Percentiles rank a stretch among this genome's conserved stretches.
Conservation (phyloP, 1,139 yeast species). For the Waltiozyma sp. region DNA sequence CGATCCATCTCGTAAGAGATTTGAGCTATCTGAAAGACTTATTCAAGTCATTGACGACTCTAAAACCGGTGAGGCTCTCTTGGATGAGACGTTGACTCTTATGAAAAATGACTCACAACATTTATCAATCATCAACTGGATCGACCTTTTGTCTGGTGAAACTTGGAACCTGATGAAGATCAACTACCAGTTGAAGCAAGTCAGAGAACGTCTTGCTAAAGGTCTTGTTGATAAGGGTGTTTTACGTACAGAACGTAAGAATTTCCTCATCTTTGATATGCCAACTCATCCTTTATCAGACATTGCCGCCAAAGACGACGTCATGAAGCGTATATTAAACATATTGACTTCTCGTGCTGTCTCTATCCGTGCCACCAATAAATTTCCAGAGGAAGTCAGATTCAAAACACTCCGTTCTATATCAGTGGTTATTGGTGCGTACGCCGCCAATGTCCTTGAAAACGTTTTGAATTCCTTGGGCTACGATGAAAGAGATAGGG, state of each 20-base stretch:
- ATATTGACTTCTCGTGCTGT: constrained; percentile 62
- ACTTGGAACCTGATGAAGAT: constrained; percentile 96
- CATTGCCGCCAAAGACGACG: constrained; percentile 68
- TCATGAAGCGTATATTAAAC: constrained; percentile 58
- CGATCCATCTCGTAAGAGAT: constrained; percentile 88
- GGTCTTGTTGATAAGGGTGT: constrained; percentile 98
- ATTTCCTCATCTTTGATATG: constrained; percentile 91
- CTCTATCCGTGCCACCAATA: constrained; percentile 34
- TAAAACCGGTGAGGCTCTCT: constrained; percentile 88
- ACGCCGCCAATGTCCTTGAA: constrained; percentile 93
- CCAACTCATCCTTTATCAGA: constrained; percentile 97
- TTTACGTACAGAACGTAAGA: constrained; percentile 88
- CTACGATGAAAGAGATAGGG: constrained; percentile 87
- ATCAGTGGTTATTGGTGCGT: constrained; percentile 77
- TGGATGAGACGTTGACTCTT: constrained; percentile 85
- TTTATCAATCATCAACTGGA: constrained; percentile 83
- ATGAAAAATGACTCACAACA: constrained; percentile 80
- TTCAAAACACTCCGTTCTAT: constrained; percentile 69
- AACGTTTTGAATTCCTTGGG: constrained; percentile 71
- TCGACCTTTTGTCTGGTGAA: constrained; percentile 87
- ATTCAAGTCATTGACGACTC: constrained; percentile 79
- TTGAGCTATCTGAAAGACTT: constrained; percentile 77
- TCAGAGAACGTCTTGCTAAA: constrained; percentile 89
- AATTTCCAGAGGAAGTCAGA: constrained; percentile 60
- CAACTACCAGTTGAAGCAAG: constrained; percentile 91